A percentile compares a stretch with the other conserved stretches of the same genome.
Evolutionary conservation across 2,329 filamentous ascomycete species (phyloP).

Genomic region (Drechslera avenae): DNA sequence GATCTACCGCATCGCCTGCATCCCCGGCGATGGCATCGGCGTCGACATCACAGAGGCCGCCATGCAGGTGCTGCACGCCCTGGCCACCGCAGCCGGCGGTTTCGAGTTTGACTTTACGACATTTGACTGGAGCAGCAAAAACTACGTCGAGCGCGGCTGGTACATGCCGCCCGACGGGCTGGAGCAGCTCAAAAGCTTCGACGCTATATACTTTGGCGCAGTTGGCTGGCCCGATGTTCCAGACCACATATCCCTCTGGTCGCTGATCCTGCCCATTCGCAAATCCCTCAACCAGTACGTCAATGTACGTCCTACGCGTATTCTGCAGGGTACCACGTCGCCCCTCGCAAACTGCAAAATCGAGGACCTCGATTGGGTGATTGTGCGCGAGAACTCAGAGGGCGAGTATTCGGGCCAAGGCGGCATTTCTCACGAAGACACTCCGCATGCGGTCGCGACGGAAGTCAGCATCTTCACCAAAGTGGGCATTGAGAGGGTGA

Average conservation of each 20-base stretch:
- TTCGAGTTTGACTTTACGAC: slow-evolving; percentile 59
- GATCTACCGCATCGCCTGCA: slow-evolving; percentile 44
- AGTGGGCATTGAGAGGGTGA: slow-evolving; percentile 54
- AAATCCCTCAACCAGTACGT: slow-evolving; percentile 71
- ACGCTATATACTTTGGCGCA: slow-evolving; percentile 64
- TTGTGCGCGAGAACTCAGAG: slow-evolving; percentile 56
- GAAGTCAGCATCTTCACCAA: slow-evolving; percentile 56
- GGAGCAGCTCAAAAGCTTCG: slow-evolving; percentile 58
- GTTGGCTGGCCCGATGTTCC: slow-evolving; percentile 67
- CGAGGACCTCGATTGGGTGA: slow-evolving; percentile 54
- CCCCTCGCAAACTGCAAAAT: slow-evolving; percentile 47
- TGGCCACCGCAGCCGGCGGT: slow-evolving; percentile 51
- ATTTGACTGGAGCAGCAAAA: slow-evolving; percentile 57
- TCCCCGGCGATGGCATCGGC: slow-evolving; percentile 44
- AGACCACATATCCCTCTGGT: slow-evolving; percentile 71
- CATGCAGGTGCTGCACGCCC: slow-evolving; percentile 44
- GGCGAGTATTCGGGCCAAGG: slow-evolving; percentile 57
- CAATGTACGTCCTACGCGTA: slow-evolving; percentile 63
- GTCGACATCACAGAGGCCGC: slow-evolving; percentile 40
- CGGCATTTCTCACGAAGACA: slow-evolving; percentile 51
- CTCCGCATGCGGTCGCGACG: slow-evolving; percentile 50
- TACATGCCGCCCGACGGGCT: slow-evolving; percentile 60
- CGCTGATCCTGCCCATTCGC: slow-evolving; percentile 68
- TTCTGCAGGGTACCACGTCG: slow-evolving; percentile 50
- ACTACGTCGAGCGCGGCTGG: slow-evolving; percentile 57